These are phyloP conservation scores for Yamadazyma dushanensis DNA, from an alignment of 1,139 yeast genomes.

Conservation along the genomic window DNA sequence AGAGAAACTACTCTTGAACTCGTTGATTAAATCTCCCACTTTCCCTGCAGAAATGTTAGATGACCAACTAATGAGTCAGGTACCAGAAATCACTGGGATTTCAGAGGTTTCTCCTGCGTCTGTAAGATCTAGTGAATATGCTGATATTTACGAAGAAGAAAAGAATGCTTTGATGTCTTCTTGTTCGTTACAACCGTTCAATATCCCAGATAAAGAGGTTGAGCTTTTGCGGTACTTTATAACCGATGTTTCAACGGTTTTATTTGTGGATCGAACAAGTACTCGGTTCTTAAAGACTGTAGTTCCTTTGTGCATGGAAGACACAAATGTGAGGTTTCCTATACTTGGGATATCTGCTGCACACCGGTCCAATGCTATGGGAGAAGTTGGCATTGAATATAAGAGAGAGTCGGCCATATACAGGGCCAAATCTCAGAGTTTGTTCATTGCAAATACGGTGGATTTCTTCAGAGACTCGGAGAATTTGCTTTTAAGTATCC, in stretches of 20 bases:
- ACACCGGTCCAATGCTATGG: slow-evolving; percentile 16
- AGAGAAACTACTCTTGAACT: slow-evolving; percentile 17
- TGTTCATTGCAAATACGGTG: slow-evolving; percentile 14
- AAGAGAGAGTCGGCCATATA: slow-evolving; percentile 17
- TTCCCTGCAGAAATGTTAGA: slow-evolving; percentile 7
- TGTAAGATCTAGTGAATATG: slow-evolving; percentile 7
- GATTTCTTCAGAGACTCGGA: slow-evolving; percentile 15
- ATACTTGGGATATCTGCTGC: slow-evolving; percentile 21
- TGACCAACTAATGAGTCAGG: too few relatives aligned
- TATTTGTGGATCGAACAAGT: slow-evolving; percentile 22
- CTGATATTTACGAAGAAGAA: slow-evolving; percentile 13
- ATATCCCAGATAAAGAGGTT: slow-evolving; percentile 13
- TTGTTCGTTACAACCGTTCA: slow-evolving; percentile 6
- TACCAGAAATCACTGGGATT: not conserved
- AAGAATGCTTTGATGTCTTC: slow-evolving; percentile 9
- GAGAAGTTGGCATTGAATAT: slow-evolving; percentile 7
- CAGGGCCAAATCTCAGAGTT: slow-evolving; percentile 18
- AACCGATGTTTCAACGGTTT: slow-evolving; percentile 18
- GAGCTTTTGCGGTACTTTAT: slow-evolving; percentile 19
- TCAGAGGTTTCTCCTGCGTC: slow-evolving; percentile 5
- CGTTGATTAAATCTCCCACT: slow-evolving; percentile 15
- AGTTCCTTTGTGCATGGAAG: slow-evolving; percentile 18
- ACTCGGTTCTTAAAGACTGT: slow-evolving; percentile 19
- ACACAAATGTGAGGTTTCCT: slow-evolving; percentile 18
- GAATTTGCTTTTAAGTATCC: slow-evolving; percentile 16